These are phyloP conservation scores for Acanthamoeba royreba DNA, from an alignment of 208 protist species.

Conservation along the genomic window DNA sequence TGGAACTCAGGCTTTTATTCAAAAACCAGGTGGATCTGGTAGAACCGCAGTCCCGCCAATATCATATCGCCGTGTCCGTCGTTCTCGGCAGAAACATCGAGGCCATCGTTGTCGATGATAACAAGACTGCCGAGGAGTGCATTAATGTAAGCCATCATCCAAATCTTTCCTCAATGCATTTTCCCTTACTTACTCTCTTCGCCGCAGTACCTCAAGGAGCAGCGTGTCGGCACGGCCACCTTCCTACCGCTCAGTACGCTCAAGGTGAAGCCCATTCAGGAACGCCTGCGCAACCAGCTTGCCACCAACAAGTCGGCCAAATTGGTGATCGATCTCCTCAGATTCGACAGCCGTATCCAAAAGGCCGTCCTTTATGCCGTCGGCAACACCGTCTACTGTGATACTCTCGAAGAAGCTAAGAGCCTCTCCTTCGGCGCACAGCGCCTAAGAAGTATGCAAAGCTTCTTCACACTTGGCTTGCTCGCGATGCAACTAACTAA, in stretches of 20 bases:
- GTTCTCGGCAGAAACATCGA: slow-evolving; percentile 95
- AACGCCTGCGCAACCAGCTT: slow-evolving; percentile 88
- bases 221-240: slow-evolving; percentile 89
- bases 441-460: background rate
- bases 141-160: slow-evolving; percentile 67
- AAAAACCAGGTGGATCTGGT: slow-evolving; percentile 89
- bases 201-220: slow-evolving; percentile 91
- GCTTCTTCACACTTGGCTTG: background rate
- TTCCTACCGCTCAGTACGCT: slow-evolving; percentile 95
- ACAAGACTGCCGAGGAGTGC: slow-evolving; percentile 89
- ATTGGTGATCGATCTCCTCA: slow-evolving; percentile 88
- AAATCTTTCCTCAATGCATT: background rate
- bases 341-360: slow-evolving; percentile 68
- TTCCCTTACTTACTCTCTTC: background rate
- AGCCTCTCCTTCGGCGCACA: background rate
- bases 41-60: slow-evolving; percentile 86
- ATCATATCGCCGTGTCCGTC: slow-evolving; percentile 92
- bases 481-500: background rate
- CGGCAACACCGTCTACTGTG: slow-evolving; percentile 95
- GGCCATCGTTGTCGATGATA: slow-evolving; percentile 94
- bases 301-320: slow-evolving; percentile 86
- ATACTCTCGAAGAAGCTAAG: slow-evolving; percentile 88
- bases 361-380: slow-evolving; percentile 91
- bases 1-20: background rate
- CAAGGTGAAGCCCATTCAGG: slow-evolving; percentile 85